These are phyloP conservation scores for Mitragyna speciosa DNA, from an alignment of 257 asterid genomes.

Conservation along the genomic window DNA sequence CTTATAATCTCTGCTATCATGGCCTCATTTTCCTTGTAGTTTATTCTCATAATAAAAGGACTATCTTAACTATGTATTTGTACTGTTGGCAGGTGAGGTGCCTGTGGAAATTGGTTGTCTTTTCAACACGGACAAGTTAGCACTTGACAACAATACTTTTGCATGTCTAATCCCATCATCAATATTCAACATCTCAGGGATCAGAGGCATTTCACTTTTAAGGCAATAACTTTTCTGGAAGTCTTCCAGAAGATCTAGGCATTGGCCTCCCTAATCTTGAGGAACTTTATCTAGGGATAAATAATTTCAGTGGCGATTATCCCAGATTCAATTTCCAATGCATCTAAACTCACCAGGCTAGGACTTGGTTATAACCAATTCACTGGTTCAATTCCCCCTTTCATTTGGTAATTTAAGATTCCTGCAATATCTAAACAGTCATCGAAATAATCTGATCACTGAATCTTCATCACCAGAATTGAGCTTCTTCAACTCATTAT, in stretches of 20 bases:
- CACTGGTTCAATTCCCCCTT: constrained; percentile 34
- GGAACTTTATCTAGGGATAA: constrained; percentile 18
- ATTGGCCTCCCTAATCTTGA: constrained; percentile 20
- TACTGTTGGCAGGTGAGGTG: constrained; percentile 17
- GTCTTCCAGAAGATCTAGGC: constrained; percentile 30
- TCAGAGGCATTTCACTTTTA: constrained; percentile 22
- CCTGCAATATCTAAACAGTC: constrained; percentile 31
- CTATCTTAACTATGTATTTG: not conserved
- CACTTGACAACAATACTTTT: constrained; percentile 17
- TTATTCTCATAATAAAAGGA: not conserved
- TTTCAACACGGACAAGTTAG: constrained; percentile 11
- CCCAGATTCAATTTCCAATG: constrained; percentile 32
- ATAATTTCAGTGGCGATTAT: constrained; percentile 25
- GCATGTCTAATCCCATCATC: constrained; percentile 14
- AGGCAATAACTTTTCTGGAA: constrained; percentile 22
- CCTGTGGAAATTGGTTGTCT: constrained; percentile 22
- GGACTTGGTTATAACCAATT: constrained; percentile 25
- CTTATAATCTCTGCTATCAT: too few relatives aligned
- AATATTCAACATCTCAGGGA: constrained; percentile 16
- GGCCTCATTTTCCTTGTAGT: too few relatives aligned
- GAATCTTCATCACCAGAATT: constrained; percentile 18
- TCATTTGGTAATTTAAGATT: constrained; percentile 34
- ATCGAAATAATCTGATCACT: constrained; percentile 25
- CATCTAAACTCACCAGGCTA: constrained; percentile 23
- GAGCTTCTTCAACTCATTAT: constrained; percentile 22